Conservation (phyloP, 208 protist species). For the Leishmania major region DNA sequence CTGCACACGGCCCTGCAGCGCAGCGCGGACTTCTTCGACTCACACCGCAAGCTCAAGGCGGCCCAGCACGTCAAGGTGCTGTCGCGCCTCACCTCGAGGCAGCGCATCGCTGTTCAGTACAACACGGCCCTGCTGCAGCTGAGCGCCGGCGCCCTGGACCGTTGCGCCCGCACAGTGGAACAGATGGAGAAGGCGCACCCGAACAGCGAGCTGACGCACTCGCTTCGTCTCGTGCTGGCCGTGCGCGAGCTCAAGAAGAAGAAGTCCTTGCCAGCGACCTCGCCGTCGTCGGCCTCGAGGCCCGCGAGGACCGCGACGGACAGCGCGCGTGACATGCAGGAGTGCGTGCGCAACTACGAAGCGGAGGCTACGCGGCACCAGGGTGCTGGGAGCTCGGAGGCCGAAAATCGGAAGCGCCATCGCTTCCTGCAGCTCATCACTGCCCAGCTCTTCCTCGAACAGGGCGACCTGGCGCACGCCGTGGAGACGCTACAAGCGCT, state of each 20-base stretch:
- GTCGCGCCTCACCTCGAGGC: constrained; percentile 60
- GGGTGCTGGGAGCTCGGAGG: constrained; percentile 16
- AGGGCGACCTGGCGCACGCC: constrained; percentile 64
- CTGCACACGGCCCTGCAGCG: constrained; percentile 72
- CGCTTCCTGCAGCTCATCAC: constrained; percentile 55
- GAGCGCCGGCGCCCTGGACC: constrained; percentile 50
- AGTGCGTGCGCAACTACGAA: constrained; percentile 31
- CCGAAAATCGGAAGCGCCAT: constrained; percentile 1
- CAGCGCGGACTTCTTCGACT: constrained; percentile 70
- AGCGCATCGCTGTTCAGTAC: constrained; percentile 79
- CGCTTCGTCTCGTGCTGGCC: constrained; percentile 63
- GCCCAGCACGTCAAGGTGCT: constrained; percentile 65
- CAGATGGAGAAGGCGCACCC: constrained; percentile 64
- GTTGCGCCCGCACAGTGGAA: constrained; percentile 66
- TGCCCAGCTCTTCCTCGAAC: constrained; percentile 78
- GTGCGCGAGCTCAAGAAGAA: constrained; percentile 71
- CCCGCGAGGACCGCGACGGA: constrained; percentile 5
- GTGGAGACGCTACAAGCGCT: constrained; percentile 40
- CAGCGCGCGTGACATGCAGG: constrained; percentile 24
- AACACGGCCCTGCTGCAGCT: constrained; percentile 87
- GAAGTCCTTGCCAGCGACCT: constrained; percentile 13
- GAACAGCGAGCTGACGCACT: constrained; percentile 65
- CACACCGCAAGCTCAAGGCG: constrained; percentile 62
- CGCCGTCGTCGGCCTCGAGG: constrained; percentile 5
- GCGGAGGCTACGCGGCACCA: constrained; percentile 12